Conservation (phyloP, 352 stramenopile genomes). For the Globisporangium rhizosaccharum region DNA sequence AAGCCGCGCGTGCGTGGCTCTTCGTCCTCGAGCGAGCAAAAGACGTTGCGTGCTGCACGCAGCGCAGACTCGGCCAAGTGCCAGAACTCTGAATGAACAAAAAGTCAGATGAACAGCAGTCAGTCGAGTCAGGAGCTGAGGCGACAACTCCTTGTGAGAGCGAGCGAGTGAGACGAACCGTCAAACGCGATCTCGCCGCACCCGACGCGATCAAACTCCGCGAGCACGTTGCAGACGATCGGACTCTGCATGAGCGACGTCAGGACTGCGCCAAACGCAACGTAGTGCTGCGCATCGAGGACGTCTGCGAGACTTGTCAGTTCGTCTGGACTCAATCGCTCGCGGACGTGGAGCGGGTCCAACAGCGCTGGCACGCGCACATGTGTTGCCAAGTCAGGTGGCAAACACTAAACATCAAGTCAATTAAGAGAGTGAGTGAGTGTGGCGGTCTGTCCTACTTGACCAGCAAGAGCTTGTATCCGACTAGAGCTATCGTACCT, state of each 20-base stretch:
- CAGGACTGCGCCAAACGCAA: constrained; percentile 21
- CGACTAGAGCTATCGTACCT: constrained; percentile 14
- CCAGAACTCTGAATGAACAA: constrained; percentile 35
- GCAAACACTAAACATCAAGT: constrained; percentile 5
- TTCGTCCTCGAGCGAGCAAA: constrained; percentile 30
- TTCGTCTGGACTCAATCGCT: constrained; percentile 15
- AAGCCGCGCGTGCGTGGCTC: constrained; percentile 29
- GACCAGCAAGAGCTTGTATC: neutral
- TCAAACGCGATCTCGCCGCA: constrained; percentile 55
- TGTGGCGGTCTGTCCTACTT: neutral
- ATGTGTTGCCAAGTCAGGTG: neutral
- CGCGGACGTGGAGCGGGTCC: constrained; percentile 14
- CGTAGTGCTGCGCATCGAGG: constrained; percentile 20
- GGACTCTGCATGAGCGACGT: constrained; percentile 40
- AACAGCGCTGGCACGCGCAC: constrained; percentile 12
- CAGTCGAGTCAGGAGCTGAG: neutral
- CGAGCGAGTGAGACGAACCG: constrained; percentile 14
- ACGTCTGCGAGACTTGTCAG: constrained; percentile 17
- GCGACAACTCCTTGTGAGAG: neutral
- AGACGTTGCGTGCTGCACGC: constrained; percentile 19
- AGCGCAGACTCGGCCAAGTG: constrained; percentile 34
- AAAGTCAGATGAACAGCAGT: neutral
- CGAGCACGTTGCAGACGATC: constrained; percentile 29
- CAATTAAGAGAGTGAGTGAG: neutral
- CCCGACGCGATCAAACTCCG: constrained; percentile 49